Evolutionary conservation across 176 grass and related monocot genomes (phyloP).

Genomic region (Bothriochloa decipiens): DNA sequence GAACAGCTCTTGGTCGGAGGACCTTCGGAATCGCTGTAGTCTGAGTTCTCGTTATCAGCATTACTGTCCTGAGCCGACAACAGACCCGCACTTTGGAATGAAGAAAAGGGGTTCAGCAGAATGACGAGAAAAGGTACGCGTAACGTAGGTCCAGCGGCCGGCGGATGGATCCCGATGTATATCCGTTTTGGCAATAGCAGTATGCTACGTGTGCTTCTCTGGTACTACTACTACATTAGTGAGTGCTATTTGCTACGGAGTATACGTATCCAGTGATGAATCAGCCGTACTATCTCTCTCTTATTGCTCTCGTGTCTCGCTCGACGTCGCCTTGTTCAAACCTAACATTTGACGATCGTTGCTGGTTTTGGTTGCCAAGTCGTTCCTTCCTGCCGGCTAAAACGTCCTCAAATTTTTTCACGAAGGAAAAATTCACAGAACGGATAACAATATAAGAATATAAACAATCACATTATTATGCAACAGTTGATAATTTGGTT

Average conservation of each 20-base stretch:
- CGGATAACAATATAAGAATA: no score
- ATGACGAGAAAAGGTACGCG: background rate
- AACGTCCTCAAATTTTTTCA: no score
- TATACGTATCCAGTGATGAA: no score
- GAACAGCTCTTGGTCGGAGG: no score
- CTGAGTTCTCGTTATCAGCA: background rate
- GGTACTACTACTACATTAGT: no score
- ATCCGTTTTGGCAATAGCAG: no score
- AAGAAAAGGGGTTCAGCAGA: background rate
- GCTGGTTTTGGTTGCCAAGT: conserved; percentile 1
- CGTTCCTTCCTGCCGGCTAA: background rate
- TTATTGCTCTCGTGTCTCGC: background rate
- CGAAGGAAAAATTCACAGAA: no score
- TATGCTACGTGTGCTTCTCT: no score
- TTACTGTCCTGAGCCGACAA: conserved; percentile 4
- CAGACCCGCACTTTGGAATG: conserved; percentile 1
- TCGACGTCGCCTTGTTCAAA: background rate
- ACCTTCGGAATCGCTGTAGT: background rate
- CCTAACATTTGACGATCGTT: background rate
- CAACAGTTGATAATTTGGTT: no score
- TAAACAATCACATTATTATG: no score
- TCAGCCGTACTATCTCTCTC: no score
- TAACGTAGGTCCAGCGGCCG: background rate
- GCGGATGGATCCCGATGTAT: background rate
- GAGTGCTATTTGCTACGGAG: no score